Conservation (phyloP, 2,329 filamentous ascomycete species). For the Cladosporium phlei region DNA sequence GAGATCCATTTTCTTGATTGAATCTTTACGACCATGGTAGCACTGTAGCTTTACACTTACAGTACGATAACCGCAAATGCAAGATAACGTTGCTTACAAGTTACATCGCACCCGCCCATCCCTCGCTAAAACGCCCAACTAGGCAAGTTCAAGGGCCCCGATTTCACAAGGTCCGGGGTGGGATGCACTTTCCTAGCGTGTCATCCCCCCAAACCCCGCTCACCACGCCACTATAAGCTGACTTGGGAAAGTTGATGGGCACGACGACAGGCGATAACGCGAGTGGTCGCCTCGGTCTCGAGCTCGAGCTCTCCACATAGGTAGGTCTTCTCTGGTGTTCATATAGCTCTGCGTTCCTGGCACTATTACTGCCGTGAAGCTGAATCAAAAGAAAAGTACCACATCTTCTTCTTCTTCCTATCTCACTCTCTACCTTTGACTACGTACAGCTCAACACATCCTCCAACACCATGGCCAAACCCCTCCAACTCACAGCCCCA, state of each 20-base stretch:
- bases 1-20: no score
- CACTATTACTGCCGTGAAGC: background rate
- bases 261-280: background rate
- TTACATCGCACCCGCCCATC: no score
- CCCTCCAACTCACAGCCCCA: constrained; percentile 64
- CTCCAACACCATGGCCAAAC: constrained; percentile 1
- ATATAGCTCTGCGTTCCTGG: background rate
- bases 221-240: constrained; percentile 8
- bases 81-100: no score
- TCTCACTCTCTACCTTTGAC: no score
- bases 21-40: no score
- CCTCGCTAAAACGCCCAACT: constrained; percentile 1
- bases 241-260: constrained; percentile 11
- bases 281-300: background rate
- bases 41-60: no score
- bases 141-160: constrained; percentile 3
- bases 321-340: background rate
- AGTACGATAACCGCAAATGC: no score
- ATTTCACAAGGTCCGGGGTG: background rate
- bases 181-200: constrained; percentile 5
- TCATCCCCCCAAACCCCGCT: constrained; percentile 7
- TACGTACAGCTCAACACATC: no score
- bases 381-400: background rate
- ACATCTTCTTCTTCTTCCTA: no score
- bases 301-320: background rate